phyloP scores from a whole-genome alignment of 768 basidiomycete species.

The Pleurotus salmoneostramineus region DNA sequence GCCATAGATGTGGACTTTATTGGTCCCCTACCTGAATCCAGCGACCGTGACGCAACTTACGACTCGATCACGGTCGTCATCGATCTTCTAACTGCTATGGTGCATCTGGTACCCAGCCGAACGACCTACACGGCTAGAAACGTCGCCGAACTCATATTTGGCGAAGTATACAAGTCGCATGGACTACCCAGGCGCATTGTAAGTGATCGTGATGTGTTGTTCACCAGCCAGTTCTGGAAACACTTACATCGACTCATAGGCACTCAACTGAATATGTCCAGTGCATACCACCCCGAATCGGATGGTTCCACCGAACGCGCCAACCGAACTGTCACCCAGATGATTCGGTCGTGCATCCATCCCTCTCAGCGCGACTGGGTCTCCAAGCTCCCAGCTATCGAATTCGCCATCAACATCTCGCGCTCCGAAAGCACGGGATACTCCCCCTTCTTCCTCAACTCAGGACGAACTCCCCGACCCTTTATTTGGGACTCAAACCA shows the following conservation, averaged over 20 bases:
- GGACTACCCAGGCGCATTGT: conserved; percentile 25
- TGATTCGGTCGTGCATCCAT: conserved; percentile 19
- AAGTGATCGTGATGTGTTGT: conserved; percentile 17
- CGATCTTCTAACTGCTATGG: conserved; percentile 10
- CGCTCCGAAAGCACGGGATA: too few species aligned
- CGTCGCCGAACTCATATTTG: conserved; percentile 17
- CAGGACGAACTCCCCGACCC: too few species aligned
- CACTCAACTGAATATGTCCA: conserved; percentile 23
- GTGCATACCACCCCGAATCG: too few species aligned
- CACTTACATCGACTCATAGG: conserved; percentile 15
- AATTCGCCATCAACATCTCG: too few species aligned
- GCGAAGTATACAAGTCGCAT: conserved; percentile 20
- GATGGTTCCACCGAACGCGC: too few species aligned
- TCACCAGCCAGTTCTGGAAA: conserved; percentile 12
- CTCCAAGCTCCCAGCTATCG: conserved; percentile 22
- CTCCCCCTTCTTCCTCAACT: too few species aligned
- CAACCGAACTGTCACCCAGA: too few species aligned
- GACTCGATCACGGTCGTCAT: conserved; percentile 18
- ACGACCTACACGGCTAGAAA: conserved; percentile 12
- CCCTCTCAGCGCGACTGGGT: conserved; percentile 26
- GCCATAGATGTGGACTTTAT: conserved; percentile 25
- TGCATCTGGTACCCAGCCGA: conserved; percentile 14
- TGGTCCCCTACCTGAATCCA: conserved; percentile 20
- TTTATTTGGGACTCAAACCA: too few species aligned
- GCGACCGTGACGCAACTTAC: conserved; percentile 15